Percentiles rank a stretch among this genome's conserved stretches.
Conservation (phyloP, 169 alveolate genomes). For the Plasmodium vivax region DNA sequence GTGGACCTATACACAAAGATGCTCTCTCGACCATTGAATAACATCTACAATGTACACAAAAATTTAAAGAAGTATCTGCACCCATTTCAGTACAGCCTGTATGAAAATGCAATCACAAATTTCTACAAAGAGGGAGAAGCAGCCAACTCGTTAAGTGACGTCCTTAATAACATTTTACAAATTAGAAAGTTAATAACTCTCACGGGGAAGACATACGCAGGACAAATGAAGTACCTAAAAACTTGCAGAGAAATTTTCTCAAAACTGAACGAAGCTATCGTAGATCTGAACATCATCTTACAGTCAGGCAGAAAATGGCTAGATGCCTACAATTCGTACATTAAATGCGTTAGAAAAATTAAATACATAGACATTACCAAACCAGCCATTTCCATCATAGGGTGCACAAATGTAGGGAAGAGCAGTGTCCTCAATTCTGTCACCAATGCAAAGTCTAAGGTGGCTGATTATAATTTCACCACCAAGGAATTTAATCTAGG, state of each 20-base stretch:
- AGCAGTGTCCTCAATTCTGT: conserved; percentile 63
- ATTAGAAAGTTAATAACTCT: conserved; percentile 49
- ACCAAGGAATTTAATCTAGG: conserved; percentile 69
- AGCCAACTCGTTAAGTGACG: conserved; percentile 39
- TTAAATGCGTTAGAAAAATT: conserved; percentile 58
- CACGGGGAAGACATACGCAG: conserved; percentile 72
- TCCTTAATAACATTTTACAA: conserved; percentile 33
- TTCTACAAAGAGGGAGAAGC: conserved; percentile 59
- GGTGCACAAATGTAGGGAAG: conserved; percentile 72
- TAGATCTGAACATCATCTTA: conserved; percentile 48
- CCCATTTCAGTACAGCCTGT: conserved; percentile 66
- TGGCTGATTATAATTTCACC: conserved; percentile 68
- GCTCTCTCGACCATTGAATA: conserved; percentile 48
- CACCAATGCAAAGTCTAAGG: conserved; percentile 45
- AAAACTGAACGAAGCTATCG: conserved; percentile 57
- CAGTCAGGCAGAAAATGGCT: conserved; percentile 73
- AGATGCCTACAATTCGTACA: conserved; percentile 39
- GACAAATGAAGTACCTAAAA: conserved; percentile 60
- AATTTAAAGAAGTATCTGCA: conserved; percentile 59
- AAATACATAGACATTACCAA: conserved; percentile 59
- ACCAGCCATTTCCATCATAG: conserved; percentile 68
- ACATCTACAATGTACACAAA: conserved; percentile 52
- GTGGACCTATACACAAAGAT: conserved; percentile 62
- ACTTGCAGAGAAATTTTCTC: conserved; percentile 64
- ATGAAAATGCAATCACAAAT: conserved; percentile 63